phyloP scores from a whole-genome alignment of 495 filamentous ascomycete genomes.

The Podospora pseudocomata region DNA sequence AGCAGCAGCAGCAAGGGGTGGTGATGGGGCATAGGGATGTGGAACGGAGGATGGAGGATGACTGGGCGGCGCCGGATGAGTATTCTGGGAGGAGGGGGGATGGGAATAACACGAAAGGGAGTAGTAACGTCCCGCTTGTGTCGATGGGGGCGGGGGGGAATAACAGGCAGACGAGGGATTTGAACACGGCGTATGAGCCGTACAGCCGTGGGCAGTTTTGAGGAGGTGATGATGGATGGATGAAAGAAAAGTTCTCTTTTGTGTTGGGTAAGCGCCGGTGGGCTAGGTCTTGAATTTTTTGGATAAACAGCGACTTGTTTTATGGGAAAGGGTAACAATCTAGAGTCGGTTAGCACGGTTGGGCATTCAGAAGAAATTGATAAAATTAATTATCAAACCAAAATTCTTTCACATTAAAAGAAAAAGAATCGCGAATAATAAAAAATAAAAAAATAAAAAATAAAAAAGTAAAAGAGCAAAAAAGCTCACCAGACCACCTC shows the following conservation, averaged over 20 bases:
- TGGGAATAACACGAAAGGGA: background rate
- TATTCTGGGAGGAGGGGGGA: constrained; percentile 13
- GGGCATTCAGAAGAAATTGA: no score
- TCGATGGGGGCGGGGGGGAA: constrained; percentile 15
- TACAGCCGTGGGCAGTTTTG: constrained; percentile 6
- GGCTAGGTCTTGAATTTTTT: no score
- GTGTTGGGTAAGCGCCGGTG: no score
- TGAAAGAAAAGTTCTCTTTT: no score
- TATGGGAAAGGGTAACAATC: no score
- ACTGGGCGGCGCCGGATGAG: constrained; percentile 27
- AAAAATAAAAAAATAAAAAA: background rate
- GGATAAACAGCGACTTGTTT: no score
- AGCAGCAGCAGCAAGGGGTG: constrained; percentile 1
- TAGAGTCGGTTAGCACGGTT: no score
- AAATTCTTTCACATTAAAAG: no score
- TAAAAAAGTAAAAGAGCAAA: background rate
- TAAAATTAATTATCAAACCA: no score
- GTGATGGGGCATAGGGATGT: background rate
- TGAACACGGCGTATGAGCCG: constrained; percentile 22
- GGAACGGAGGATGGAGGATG: constrained; percentile 20
- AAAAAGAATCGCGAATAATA: background rate
- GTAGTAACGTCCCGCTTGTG: background rate
- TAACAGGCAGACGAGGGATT: constrained; percentile 18
- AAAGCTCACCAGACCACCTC: background rate
- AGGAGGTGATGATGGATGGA: background rate